A percentile compares a stretch with the other conserved stretches of the same genome.
These are phyloP conservation scores for Fusarium marasasianum DNA, from an alignment of 2,329 filamentous ascomycete genomes.

Conservation along the genomic window DNA sequence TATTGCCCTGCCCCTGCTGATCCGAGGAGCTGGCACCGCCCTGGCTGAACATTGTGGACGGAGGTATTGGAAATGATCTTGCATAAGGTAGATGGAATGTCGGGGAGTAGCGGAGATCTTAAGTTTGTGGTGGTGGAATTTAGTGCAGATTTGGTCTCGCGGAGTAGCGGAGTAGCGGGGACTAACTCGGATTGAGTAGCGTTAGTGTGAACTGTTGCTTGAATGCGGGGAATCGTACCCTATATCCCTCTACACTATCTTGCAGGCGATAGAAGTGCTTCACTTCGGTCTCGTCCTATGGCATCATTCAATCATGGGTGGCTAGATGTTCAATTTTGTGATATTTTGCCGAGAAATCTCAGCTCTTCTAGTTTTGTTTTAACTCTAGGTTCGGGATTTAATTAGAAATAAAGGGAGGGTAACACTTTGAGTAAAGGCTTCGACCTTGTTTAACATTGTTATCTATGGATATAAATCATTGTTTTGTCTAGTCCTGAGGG, in stretches of 20 bases:
- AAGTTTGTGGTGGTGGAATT: background rate
- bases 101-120: background rate
- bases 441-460: no score
- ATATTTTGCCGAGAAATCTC: background rate
- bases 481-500: constrained; percentile 38
- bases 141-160: background rate
- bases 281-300: background rate
- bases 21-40: background rate
- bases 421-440: no score
- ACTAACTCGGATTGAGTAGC: background rate
- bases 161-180: background rate
- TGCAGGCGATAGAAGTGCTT: background rate
- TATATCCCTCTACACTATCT: background rate
- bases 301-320: no score
- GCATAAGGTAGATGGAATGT: background rate
- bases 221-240: background rate
- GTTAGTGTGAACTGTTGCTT: background rate
- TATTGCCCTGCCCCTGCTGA: background rate
- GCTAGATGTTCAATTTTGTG: background rate
- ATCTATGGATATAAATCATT: no score
- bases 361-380: background rate
- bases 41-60: background rate
- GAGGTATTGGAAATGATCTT: background rate
- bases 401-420: accelerated
- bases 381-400: no score